phyloP scores from a whole-genome alignment of 2,329 filamentous ascomycete genomes.

The Lecanicillium sp. region DNA sequence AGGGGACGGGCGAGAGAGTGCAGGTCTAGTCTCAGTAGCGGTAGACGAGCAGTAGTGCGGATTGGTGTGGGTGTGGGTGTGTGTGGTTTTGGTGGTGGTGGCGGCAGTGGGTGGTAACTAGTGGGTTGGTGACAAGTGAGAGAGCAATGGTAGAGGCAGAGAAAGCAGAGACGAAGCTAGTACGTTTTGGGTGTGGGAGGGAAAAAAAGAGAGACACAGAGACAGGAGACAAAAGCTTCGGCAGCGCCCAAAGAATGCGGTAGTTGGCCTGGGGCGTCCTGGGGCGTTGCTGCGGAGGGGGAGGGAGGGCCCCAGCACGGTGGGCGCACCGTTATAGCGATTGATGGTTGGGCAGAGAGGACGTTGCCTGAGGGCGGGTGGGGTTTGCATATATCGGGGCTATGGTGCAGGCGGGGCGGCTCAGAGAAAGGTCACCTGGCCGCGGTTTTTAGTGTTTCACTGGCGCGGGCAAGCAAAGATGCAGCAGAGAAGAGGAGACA shows the following conservation, averaged over 20 bases:
- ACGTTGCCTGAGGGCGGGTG: too few relatives aligned
- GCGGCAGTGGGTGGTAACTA: too few relatives aligned
- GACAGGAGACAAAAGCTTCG: too few relatives aligned
- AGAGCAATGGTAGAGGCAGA: not conserved
- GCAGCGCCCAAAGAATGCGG: not conserved
- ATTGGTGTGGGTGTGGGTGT: not conserved
- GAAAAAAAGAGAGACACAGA: too few relatives aligned
- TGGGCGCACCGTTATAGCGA: constrained; percentile 2
- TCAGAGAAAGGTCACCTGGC: constrained; percentile 1
- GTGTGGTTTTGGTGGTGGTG: not conserved
- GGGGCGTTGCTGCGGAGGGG: too few relatives aligned
- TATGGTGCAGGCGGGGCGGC: not conserved
- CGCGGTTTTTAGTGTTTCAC: not conserved
- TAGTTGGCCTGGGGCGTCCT: constrained; percentile 1
- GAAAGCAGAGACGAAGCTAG: not conserved
- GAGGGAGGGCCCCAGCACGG: too few relatives aligned
- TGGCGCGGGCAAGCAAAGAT: too few relatives aligned
- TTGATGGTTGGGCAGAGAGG: too few relatives aligned
- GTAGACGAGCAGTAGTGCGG: not conserved
- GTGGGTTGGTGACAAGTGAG: not conserved
- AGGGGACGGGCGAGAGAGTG: not conserved
- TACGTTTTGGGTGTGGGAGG: not conserved
- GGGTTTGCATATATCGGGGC: constrained; percentile 4
- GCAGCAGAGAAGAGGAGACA: too few relatives aligned
- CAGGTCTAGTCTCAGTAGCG: not conserved